A percentile compares a stretch with the other conserved stretches of the same genome.
These are phyloP conservation scores for Fragaria vesca DNA, from an alignment of 306 rosid species.

Conservation along the genomic window DNA sequence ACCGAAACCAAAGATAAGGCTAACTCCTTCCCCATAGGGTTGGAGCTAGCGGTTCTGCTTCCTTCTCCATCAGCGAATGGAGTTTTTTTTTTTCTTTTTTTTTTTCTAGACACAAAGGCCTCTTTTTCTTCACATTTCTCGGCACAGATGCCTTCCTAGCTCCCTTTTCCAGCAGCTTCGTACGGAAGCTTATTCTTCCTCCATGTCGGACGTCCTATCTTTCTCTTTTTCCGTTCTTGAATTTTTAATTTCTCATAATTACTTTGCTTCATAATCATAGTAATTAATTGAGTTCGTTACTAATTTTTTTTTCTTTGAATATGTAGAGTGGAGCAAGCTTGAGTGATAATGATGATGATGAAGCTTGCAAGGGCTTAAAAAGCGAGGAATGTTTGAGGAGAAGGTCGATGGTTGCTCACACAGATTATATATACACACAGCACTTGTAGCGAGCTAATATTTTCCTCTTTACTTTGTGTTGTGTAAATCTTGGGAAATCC, in stretches of 20 bases:
- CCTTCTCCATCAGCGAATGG: no score
- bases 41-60: no score
- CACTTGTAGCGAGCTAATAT: not conserved
- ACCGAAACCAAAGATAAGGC: no score
- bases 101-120: no score
- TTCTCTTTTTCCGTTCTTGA: not conserved
- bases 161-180: no score
- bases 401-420: constrained; percentile 47
- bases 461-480: not conserved
- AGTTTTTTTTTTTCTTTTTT: no score
- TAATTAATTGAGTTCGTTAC: not conserved
- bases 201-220: no score
- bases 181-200: no score
- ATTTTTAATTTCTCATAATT: not conserved
- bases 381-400: constrained; percentile 44
- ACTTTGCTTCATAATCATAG: not conserved
- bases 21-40: no score
- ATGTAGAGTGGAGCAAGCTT: constrained; percentile 27
- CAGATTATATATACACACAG: constrained; percentile 66
- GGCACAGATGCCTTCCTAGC: no score
- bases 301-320: constrained; percentile 1
- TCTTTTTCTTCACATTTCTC: no score
- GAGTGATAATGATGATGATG: constrained; percentile 23
- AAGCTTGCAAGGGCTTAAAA: constrained; percentile 38
- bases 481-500: not conserved